phyloP scores from a whole-genome alignment of 306 rosid genomes.

The Astragalus membranaceus region DNA sequence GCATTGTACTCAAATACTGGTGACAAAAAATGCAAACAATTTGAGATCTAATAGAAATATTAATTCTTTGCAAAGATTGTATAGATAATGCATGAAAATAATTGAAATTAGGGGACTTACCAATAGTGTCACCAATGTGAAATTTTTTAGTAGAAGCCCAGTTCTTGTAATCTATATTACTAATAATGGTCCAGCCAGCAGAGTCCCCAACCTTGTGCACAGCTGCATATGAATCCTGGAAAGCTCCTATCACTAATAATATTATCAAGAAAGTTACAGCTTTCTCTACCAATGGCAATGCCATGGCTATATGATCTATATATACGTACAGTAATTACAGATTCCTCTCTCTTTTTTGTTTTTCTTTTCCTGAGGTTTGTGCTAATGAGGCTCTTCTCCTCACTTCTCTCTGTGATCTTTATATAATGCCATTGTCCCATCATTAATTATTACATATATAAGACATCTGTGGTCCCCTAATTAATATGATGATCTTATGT shows the following conservation, averaged over 20 bases:
- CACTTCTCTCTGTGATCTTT: constrained; percentile 2
- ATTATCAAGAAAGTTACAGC: constrained; percentile 8
- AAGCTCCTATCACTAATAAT: background rate
- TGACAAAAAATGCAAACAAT: background rate
- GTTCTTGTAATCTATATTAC: constrained; percentile 49
- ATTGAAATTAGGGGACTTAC: constrained; percentile 49
- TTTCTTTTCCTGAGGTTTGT: background rate
- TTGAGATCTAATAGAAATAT: background rate
- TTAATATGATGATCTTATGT: background rate
- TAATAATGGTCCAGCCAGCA: constrained; percentile 75
- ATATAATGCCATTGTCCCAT: background rate
- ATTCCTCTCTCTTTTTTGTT: background rate
- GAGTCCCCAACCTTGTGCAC: constrained; percentile 82
- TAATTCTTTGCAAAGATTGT: no score
- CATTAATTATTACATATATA: background rate
- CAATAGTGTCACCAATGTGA: constrained; percentile 57
- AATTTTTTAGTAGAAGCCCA: constrained; percentile 77
- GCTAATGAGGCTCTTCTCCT: background rate
- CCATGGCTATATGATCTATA: constrained; percentile 36
- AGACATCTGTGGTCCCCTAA: constrained; percentile 3
- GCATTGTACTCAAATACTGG: constrained; percentile 68
- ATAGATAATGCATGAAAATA: background rate
- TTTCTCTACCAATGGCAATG: constrained; percentile 41
- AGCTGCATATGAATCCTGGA: constrained; percentile 39
- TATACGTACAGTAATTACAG: background rate